These are phyloP conservation scores for Trichoderma virens DNA, from an alignment of 495 filamentous ascomycete species.

Conservation along the genomic window DNA sequence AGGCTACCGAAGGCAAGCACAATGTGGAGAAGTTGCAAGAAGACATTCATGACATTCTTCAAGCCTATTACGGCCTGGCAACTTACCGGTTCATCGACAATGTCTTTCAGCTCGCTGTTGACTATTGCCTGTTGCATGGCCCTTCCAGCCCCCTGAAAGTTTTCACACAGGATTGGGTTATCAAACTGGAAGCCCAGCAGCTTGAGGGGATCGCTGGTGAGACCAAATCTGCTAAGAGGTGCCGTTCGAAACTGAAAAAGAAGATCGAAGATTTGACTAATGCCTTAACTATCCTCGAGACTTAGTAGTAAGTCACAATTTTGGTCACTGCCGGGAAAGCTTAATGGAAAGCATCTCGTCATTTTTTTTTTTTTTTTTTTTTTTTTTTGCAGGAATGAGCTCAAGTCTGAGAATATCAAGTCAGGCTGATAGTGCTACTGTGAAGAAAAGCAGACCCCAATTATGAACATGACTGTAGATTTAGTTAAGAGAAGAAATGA, in stretches of 20 bases:
- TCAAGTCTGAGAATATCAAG: too few relatives aligned
- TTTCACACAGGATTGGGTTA: slow-evolving; percentile 21
- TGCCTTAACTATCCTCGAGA: not conserved
- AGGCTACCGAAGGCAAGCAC: slow-evolving; percentile 23
- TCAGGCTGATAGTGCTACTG: too few relatives aligned
- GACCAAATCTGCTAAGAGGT: slow-evolving; percentile 6
- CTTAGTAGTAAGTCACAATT: too few relatives aligned
- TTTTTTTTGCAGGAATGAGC: too few relatives aligned
- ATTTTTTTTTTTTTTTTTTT: too few relatives aligned
- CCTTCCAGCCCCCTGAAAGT: slow-evolving; percentile 23
- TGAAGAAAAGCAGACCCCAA: too few relatives aligned
- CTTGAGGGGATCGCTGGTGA: slow-evolving; percentile 34
- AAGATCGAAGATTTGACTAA: not conserved
- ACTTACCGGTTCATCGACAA: slow-evolving; percentile 49
- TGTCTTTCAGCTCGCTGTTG: slow-evolving; percentile 32
- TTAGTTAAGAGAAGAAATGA: too few relatives aligned
- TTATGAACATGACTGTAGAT: too few relatives aligned
- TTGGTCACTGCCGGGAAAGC: too few relatives aligned
- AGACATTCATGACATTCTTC: slow-evolving; percentile 50
- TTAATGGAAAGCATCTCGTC: not conserved
- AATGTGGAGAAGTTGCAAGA: slow-evolving; percentile 40
- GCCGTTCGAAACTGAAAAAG: not conserved
- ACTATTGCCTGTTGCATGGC: slow-evolving; percentile 25
- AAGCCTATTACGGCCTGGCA: slow-evolving; percentile 54
- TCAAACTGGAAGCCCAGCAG: slow-evolving; percentile 20